Percentiles rank a stretch among this genome's conserved stretches.
phyloP scores from a whole-genome alignment of 371 early-diverging fungal genomes.

The Conidiobolus incongruus region DNA sequence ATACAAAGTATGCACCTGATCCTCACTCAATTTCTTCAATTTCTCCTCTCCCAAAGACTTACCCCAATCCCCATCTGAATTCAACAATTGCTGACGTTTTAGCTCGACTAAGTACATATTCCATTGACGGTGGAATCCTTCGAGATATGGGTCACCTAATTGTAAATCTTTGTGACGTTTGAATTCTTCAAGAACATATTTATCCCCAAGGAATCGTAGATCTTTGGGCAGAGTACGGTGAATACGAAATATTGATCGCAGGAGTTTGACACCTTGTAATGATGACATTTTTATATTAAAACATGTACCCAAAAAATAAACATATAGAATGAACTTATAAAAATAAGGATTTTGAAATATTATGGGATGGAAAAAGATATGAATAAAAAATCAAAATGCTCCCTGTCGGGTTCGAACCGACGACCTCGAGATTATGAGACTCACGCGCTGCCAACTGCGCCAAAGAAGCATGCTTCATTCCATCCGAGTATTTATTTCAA shows the following conservation, averaged over 20 bases:
- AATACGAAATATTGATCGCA: constrained; percentile 17
- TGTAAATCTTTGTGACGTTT: constrained; percentile 24
- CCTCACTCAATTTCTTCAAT: constrained; percentile 34
- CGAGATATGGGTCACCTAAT: constrained; percentile 35
- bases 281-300: too few relatives aligned
- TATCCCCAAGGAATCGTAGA: constrained; percentile 33
- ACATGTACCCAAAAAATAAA: too few relatives aligned
- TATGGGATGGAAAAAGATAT: not conserved
- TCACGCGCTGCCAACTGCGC: constrained; percentile 80
- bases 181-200: constrained; percentile 41
- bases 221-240: constrained; percentile 27
- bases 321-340: too few relatives aligned
- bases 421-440: constrained; percentile 70
- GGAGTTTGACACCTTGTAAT: too few relatives aligned
- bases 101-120: constrained; percentile 21
- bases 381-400: not conserved
- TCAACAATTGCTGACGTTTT: constrained; percentile 7
- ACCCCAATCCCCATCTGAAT: constrained; percentile 16
- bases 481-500: too few relatives aligned
- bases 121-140: constrained; percentile 39
- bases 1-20: constrained; percentile 39
- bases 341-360: not conserved
- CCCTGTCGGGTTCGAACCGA: constrained; percentile 29
- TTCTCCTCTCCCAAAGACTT: constrained; percentile 19
- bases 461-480: constrained; percentile 44